Evolutionary conservation across 139 green algal species (phyloP), one percentile per base, ranked within the genome.

Genomic region (Limnomonas spitsbergensis): DNA sequence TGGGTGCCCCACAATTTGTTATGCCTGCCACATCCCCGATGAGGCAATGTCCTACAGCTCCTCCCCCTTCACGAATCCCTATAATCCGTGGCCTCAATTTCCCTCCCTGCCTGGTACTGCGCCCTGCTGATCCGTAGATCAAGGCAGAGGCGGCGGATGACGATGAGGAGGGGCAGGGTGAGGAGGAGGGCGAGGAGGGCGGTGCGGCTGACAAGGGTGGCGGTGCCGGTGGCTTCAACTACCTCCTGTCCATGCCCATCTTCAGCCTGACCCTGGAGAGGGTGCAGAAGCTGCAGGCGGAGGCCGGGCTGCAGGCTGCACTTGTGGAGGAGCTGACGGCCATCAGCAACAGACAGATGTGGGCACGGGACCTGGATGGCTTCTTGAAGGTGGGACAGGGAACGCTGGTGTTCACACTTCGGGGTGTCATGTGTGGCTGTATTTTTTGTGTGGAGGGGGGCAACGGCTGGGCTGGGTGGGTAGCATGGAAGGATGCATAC

Each of bases 171-270:
- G 47, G 32, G 14, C 9, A 34, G 53, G 47, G 72, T 2, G 40
- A 29, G 0, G 85, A 78, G 6, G 89, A 92, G 20, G 87, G 76
- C n/a, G 86, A 78, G 24, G 82, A 81, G 14, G 80, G 66, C 0
- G 82, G 40, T 2, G 74, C 29, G 26, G 75, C 37, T 9, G 54
- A 36, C n/a, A 71, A 37, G 42, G 77, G 74, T 26, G 76, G 53
- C 36, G 7, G 20, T 24, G 75, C 73, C 56, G 79, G 53, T 32
- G 88, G 56, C 72, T 99, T 97, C 82, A 93, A 99, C 74, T 99
- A 99, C 90, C 90, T 99, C 78, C 92, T 99, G 53, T 90, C 82
- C 74, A 98, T 99, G 96, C 87, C 93, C 6, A 90, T 99, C 38
- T 93, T 86, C 76, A 98, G 88, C 84, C 84, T 99, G n/a, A 99